Percentiles rank a stretch among this genome's conserved stretches.
These are phyloP conservation scores for Pythium insidiosum DNA, from an alignment of 352 stramenopile genomes.

Conservation along the genomic window DNA sequence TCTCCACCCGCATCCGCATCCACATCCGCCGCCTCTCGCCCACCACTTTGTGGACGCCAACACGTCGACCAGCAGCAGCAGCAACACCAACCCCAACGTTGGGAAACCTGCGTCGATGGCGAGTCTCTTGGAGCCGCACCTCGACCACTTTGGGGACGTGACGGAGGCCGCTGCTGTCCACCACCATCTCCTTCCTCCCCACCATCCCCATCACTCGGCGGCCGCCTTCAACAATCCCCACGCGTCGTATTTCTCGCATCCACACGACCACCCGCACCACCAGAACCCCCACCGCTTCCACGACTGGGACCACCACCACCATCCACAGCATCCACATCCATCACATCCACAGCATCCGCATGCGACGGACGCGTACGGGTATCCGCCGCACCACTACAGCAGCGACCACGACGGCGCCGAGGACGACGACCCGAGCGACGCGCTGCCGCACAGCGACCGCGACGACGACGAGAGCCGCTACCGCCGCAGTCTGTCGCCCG, in stretches of 20 bases:
- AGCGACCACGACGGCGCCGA: conserved; percentile 1
- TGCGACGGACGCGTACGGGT: neutral
- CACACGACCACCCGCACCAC: neutral
- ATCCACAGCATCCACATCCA: no score
- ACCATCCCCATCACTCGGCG: no score
- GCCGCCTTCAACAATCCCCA: no score
- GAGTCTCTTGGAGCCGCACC: conserved; percentile 6
- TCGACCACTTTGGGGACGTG: conserved; percentile 5
- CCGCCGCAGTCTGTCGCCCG: no score
- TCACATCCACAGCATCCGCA: conserved; percentile 1
- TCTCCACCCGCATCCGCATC: no score
- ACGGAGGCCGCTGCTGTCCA: no score
- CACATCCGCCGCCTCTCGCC: neutral
- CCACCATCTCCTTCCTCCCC: no score
- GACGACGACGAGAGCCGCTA: neutral
- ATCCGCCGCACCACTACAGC: neutral
- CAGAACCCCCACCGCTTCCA: neutral
- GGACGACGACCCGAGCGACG: neutral
- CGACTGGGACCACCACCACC: no score
- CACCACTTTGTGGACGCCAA: neutral
- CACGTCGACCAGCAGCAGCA: neutral
- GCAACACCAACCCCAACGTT: no score
- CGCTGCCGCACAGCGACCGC: conserved; percentile 1
- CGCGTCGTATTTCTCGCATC: no score
- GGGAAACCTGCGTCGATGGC: no score